Evolutionary conservation across 2,329 filamentous ascomycete species (phyloP).

Genomic region (Pseudogymnoascus sp.): DNA sequence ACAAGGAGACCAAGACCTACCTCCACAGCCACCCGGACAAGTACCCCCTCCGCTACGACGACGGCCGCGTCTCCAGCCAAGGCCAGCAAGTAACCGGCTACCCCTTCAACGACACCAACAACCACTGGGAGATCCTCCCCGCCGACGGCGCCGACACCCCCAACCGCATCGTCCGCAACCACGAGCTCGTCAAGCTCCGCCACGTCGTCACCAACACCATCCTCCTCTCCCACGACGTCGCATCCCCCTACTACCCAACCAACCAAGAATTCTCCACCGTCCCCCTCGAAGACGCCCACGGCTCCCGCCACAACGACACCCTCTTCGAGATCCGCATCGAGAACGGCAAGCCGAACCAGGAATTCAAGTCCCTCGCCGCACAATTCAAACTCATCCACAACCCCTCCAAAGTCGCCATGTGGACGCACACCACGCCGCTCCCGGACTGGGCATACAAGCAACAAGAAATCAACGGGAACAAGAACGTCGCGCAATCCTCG

Average conservation of each 20-base stretch:
- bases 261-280: slow-evolving; percentile 98
- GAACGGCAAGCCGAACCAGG: slow-evolving; percentile 68
- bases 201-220: slow-evolving; percentile 80
- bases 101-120: slow-evolving; percentile 97
- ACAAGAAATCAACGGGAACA: slow-evolving; percentile 99
- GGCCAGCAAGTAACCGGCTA: slow-evolving; percentile 98
- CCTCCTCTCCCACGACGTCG: slow-evolving; percentile 91
- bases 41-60: slow-evolving; percentile 93
- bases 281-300: slow-evolving; percentile 61
- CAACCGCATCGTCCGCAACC: slow-evolving; percentile 66
- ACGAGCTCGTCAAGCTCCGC: slow-evolving; percentile 77
- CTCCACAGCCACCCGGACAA: slow-evolving; percentile 85
- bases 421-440: slow-evolving; percentile 92
- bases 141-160: slow-evolving; percentile 49
- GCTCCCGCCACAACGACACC: slow-evolving; percentile 74
- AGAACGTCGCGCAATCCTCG: slow-evolving; percentile 80
- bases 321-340: slow-evolving; percentile 91
- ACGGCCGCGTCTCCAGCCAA: slow-evolving; percentile 94
- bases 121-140: slow-evolving; percentile 92
- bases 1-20: slow-evolving; percentile 97
- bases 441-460: slow-evolving; percentile 97
- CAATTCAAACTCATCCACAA: slow-evolving; percentile 95
- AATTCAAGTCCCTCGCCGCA: slow-evolving; percentile 83
- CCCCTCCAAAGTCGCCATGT: slow-evolving; percentile 96
- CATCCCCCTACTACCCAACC: slow-evolving; percentile 90